phyloP scores from a whole-genome alignment of 805 yeast genomes.

The Spencermartinsiella europaea region DNA sequence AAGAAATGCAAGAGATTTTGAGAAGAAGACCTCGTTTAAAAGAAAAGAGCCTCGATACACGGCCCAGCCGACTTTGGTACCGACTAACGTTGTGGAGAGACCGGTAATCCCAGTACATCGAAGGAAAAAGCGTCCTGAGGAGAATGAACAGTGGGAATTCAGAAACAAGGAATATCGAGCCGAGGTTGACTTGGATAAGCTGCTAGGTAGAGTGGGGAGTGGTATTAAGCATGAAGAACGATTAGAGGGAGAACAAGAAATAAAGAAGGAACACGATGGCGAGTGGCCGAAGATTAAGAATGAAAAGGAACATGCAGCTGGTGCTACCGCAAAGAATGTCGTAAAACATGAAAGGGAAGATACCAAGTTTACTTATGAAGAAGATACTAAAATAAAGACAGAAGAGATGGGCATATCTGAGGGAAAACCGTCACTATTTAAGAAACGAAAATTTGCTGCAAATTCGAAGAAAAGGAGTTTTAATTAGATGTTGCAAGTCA shows the following conservation, averaged over 20 bases:
- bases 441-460: constrained; percentile 1
- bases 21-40: constrained; percentile 7
- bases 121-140: constrained; percentile 1
- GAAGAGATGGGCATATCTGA: neutral
- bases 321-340: too few relatives aligned
- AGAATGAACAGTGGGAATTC: constrained; percentile 1
- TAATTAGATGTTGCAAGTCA: neutral
- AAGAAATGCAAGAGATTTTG: constrained; percentile 2
- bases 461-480: neutral
- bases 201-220: neutral
- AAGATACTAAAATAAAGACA: too few relatives aligned
- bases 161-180: neutral
- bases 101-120: neutral
- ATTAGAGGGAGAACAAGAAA: too few relatives aligned
- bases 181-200: neutral
- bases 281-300: too few relatives aligned
- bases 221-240: too few relatives aligned
- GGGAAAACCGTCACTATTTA: constrained; percentile 1
- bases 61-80: neutral
- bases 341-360: too few relatives aligned
- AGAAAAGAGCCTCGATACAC: constrained; percentile 1
- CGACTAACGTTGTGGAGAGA: too few relatives aligned
- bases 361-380: too few relatives aligned
- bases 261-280: too few relatives aligned
- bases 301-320: too few relatives aligned